phyloP scores from a whole-genome alignment of 306 rosid genomes.

The Lablab purpureus region DNA sequence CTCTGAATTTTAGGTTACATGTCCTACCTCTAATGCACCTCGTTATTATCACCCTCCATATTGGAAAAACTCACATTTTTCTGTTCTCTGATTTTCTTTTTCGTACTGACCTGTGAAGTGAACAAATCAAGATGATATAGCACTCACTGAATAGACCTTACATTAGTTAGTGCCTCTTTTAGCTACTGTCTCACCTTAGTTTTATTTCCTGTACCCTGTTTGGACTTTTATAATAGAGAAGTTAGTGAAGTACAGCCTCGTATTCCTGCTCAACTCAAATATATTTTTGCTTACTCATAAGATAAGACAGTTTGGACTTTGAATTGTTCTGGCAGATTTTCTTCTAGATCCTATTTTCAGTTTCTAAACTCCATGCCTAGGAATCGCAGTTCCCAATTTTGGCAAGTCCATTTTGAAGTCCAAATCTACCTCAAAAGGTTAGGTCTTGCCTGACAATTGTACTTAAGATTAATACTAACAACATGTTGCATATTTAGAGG shows the following conservation, averaged over 20 bases:
- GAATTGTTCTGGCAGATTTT: neutral
- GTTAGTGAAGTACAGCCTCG: conserved; percentile 18
- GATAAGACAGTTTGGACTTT: neutral
- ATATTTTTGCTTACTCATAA: neutral
- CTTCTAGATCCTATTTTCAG: neutral
- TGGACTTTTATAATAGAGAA: neutral
- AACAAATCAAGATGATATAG: neutral
- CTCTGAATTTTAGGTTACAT: neutral
- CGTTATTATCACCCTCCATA: neutral
- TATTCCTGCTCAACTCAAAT: neutral
- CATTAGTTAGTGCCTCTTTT: neutral
- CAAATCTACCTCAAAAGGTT: neutral
- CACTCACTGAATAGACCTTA: neutral
- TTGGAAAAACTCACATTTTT: neutral
- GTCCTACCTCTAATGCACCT: neutral
- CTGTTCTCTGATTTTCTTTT: neutral
- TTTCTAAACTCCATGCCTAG: neutral
- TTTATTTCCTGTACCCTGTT: neutral
- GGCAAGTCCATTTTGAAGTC: neutral
- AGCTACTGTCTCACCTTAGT: neutral
- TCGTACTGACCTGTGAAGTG: conserved; percentile 9
- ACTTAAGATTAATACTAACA: neutral
- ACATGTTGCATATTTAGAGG: conserved; percentile 12
- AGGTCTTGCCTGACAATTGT: neutral
- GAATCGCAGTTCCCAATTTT: neutral